Evolutionary conservation across 352 stramenopile genomes (phyloP).

Genomic region (Globisporangium ultimum): DNA sequence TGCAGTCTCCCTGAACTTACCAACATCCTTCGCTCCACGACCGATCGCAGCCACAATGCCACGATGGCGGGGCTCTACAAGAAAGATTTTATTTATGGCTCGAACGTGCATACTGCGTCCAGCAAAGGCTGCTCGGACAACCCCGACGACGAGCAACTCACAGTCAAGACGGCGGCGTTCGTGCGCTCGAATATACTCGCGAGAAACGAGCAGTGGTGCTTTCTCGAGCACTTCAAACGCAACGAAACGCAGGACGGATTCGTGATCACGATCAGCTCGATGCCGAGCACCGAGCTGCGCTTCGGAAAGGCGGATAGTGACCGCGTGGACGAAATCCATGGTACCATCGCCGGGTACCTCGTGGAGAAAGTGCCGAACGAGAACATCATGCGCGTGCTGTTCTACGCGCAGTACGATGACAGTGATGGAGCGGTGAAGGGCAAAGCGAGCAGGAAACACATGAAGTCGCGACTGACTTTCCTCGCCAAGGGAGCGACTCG

Average conservation of each 20-base stretch:
- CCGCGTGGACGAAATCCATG: constrained; percentile 25
- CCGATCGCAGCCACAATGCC: constrained; percentile 11
- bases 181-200: constrained; percentile 8
- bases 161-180: constrained; percentile 19
- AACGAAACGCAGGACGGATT: constrained; percentile 16
- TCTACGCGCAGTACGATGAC: constrained; percentile 28
- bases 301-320: constrained; percentile 22
- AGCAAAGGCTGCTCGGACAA: neutral
- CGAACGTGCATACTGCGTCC: constrained; percentile 9
- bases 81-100: constrained; percentile 41
- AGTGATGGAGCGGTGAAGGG: neutral
- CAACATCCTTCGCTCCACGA: constrained; percentile 5
- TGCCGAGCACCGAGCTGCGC: constrained; percentile 29
- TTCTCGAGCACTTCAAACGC: constrained; percentile 16
- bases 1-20: constrained; percentile 10
- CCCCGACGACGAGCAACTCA: constrained; percentile 4
- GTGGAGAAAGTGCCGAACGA: constrained; percentile 24
- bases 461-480: constrained; percentile 24
- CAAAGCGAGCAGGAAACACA: constrained; percentile 6
- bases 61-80: constrained; percentile 12
- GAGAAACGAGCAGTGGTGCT: constrained; percentile 16
- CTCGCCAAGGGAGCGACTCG: constrained; percentile 25
- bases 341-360: constrained; percentile 24
- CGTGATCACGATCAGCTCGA: constrained; percentile 26
- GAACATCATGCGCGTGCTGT: constrained; percentile 29